A percentile compares a stretch with the other conserved stretches of the same genome.
Conservation (phyloP, 441 rosid genomes). For the Oxalis stricta region DNA sequence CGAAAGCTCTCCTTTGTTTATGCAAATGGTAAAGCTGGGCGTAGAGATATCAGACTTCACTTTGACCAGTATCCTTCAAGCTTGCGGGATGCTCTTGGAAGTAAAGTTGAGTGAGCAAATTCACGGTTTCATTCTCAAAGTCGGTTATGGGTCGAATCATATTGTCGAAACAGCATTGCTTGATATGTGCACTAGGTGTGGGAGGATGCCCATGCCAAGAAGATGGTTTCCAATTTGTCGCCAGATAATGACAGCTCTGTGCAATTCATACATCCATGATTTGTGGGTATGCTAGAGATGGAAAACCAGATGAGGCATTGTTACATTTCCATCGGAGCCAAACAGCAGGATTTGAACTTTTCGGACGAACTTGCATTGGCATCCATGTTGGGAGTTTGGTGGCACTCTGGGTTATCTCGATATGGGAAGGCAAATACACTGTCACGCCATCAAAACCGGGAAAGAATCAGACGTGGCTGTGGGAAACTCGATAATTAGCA, state of each 20-base stretch:
- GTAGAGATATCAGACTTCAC: slow-evolving; percentile 47
- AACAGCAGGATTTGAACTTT: slow-evolving; percentile 25
- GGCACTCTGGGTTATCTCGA: slow-evolving; percentile 59
- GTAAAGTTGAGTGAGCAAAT: slow-evolving; percentile 44
- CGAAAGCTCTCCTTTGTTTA: slow-evolving; percentile 36
- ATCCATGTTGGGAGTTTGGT: slow-evolving; percentile 43
- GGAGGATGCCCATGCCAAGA: slow-evolving; percentile 65
- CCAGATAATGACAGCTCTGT: slow-evolving; percentile 26
- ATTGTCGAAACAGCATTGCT: slow-evolving; percentile 51
- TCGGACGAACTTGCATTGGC: slow-evolving; percentile 49
- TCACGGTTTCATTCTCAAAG: slow-evolving; percentile 58
- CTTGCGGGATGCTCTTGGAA: slow-evolving; percentile 42
- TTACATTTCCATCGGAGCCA: slow-evolving; percentile 25
- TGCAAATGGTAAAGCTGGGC: slow-evolving; percentile 37
- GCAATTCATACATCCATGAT: slow-evolving; percentile 51
- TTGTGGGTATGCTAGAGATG: slow-evolving; percentile 60
- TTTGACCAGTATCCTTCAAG: slow-evolving; percentile 43
- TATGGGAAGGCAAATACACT: slow-evolving; percentile 65
- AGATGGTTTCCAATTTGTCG: slow-evolving; percentile 46
- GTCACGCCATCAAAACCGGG: slow-evolving; percentile 47
- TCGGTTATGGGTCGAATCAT: slow-evolving; percentile 42
- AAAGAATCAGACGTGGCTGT: slow-evolving; percentile 31
- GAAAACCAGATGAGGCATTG: slow-evolving; percentile 60
- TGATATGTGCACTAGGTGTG: slow-evolving; percentile 76
- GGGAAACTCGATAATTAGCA: slow-evolving; percentile 55